phyloP scores from a whole-genome alignment of 495 filamentous ascomycete genomes.

The Daldinia concentrica region DNA sequence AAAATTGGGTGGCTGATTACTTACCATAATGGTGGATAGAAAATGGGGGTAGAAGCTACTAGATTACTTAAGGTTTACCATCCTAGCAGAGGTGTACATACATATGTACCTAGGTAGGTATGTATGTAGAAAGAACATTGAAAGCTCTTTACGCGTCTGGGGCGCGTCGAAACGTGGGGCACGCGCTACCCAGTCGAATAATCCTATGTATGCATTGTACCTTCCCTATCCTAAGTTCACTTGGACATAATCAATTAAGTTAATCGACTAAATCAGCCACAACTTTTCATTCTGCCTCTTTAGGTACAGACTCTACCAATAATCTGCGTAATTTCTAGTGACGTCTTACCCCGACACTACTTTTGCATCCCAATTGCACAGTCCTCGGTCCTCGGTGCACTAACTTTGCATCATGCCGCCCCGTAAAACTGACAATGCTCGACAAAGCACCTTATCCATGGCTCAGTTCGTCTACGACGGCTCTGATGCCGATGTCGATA shows the following conservation, averaged over 20 bases:
- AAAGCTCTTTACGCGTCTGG: slow-evolving; percentile 41
- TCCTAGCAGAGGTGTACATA: no score
- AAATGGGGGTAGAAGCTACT: no score
- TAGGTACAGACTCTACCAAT: neutral
- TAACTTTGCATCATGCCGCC: slow-evolving; percentile 46
- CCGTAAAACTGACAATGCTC: slow-evolving; percentile 49
- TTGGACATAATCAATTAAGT: neutral
- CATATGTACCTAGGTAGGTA: no score
- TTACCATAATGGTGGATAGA: no score
- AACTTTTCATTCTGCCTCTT: neutral
- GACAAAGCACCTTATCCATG: slow-evolving; percentile 54
- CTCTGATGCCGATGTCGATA: slow-evolving; percentile 43
- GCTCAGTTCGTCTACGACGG: slow-evolving; percentile 55
- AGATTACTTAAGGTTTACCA: no score
- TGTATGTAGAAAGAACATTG: no score
- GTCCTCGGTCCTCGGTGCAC: neutral
- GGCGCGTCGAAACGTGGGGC: slow-evolving; percentile 39
- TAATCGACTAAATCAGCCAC: neutral
- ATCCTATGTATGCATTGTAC: neutral
- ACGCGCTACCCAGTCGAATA: slow-evolving; percentile 4
- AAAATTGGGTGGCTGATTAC: no score
- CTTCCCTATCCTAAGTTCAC: neutral
- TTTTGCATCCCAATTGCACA: neutral
- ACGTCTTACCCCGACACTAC: neutral
- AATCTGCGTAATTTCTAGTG: neutral